Percentiles rank a stretch among this genome's conserved stretches.
Conservation (phyloP, 345 rosid species). For the Salix caprea region DNA sequence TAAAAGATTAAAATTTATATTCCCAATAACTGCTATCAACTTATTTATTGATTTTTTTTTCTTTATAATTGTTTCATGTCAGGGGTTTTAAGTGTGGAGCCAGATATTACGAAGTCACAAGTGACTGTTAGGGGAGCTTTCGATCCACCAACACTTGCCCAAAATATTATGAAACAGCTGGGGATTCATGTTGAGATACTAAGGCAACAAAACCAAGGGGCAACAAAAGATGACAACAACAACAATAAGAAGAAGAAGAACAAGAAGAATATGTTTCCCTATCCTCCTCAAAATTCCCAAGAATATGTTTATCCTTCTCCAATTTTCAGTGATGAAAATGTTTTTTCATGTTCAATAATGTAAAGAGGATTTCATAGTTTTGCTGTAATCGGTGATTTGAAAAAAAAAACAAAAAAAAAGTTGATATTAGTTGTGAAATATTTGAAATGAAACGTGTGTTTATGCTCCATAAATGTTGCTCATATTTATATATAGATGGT, state of each 20-base stretch:
- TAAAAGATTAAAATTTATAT: too few species aligned
- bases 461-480: too few species aligned
- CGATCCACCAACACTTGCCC: slow-evolving; percentile 41
- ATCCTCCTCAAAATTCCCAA: slow-evolving; percentile 40
- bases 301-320: slow-evolving; percentile 30
- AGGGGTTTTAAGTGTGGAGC: slow-evolving; percentile 50
- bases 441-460: too few species aligned
- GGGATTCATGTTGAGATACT: slow-evolving; percentile 15
- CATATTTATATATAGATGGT: too few species aligned
- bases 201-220: slow-evolving; percentile 3
- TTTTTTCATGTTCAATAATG: slow-evolving; percentile 46
- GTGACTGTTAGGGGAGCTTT: slow-evolving; percentile 52
- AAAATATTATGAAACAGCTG: slow-evolving; percentile 22
- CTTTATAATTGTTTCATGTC: neutral
- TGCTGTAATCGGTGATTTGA: too few species aligned
- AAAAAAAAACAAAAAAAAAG: too few species aligned
- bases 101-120: slow-evolving; percentile 48
- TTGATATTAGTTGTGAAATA: too few species aligned
- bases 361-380: slow-evolving; percentile 9
- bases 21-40: too few species aligned
- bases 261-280: slow-evolving; percentile 13
- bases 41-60: too few species aligned
- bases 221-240: neutral
- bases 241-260: neutral
- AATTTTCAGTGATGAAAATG: slow-evolving; percentile 44